Evolutionary conservation across 345 rosid species (phyloP), one percentile per base, ranked within the genome.

Genomic region (Salix viminalis): DNA sequence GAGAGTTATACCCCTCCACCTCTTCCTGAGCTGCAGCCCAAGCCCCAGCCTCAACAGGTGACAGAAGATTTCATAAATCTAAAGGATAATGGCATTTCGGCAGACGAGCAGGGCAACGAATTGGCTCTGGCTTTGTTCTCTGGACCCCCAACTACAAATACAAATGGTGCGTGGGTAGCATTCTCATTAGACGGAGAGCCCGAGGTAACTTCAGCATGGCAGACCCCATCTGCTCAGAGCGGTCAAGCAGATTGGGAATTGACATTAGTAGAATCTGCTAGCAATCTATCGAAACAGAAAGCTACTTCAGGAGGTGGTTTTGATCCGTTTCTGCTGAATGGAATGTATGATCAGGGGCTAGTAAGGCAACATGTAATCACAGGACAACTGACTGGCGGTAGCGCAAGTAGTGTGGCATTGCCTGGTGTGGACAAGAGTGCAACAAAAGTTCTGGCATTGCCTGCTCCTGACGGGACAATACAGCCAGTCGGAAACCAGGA

Each of bases 291-390:
- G 9, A 81, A 77, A 30, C 80, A 77, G 78, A 76, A 69, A 62
- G 78, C 80, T 60, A n/a, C 60, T 23, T 26, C 77, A 23, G 80
- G 65, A 1, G 84, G 80, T 14, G 80, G 84, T 1, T n/a, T 76
- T 42, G 84, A 81, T 76, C n/a, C 75, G 5, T 50, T 81, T 37
- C 54, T 73, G 15, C 41, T 81, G 75, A 81, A 73, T 7, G 84
- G 80, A 52, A 81, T 81, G 78, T 77, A 81, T 42, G 84, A 81
- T 73, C 80, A 81, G 18, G 80, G 75, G 18, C 72, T 75, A 41
- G 80, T 77, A 19, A 76, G 80, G 75, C 84, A 81, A 28, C 84
- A 77, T 42, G 80, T 76, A 72, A 73, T 54, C 42, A 44, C 74
- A 5, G 19, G 71, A 8, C 65, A 72, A 72, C 34, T 76, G 73